Base-by-base conservation (phyloP, 768 basidiomycete genomes). In the Leccinum disarticulatum region DNA sequence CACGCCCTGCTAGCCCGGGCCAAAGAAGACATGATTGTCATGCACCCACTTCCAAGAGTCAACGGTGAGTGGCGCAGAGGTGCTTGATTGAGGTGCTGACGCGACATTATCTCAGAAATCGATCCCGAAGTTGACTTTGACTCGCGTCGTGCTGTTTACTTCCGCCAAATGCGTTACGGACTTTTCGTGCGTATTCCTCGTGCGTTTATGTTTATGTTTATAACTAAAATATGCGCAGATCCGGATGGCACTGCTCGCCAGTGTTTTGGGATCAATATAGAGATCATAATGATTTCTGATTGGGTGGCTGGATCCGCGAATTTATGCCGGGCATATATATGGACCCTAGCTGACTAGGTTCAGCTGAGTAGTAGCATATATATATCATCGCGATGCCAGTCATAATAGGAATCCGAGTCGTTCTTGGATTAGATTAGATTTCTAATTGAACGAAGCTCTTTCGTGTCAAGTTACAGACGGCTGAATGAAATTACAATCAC, bases 101-200 rank as follows among this genome's bases (percentile, higher is more conserved):
- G 68, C 57, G 71, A 59, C 11, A 59, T 38, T 17, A 15, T 27
- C n/a, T 4, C 65, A 94, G 97, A 99, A 89, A 98, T 99, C 67
- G 96, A 98, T 72, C 93, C 94, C 3, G 95, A 96, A 73, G 95
- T 99, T 49, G 97, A 99, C 75, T 98, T 95, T 66, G 96, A 98
- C 74, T 90, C 86, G 7, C 85, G 91, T 30, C 84, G 95, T 11
- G 95, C 95, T 3, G 94, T 93, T 22, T 98, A 98, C 77, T 98
- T 98, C 89, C 87, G 96, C 41, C 95, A 98, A 70, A 98, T 97
- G 95, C 87, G 95, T 58, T 96, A 97, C 70, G 96, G 96, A 50
- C 88, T 98, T 62, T 98, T 94, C 71, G 95, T 98, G 70, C 72
- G 95, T 86, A 2, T 33, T 6, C 41, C 28, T 3, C 13, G 2